Percentiles rank a stretch among this genome's conserved stretches.
Evolutionary conservation across 345 rosid genomes (phyloP).

Genomic region (Excoecaria cochinchinensis): DNA sequence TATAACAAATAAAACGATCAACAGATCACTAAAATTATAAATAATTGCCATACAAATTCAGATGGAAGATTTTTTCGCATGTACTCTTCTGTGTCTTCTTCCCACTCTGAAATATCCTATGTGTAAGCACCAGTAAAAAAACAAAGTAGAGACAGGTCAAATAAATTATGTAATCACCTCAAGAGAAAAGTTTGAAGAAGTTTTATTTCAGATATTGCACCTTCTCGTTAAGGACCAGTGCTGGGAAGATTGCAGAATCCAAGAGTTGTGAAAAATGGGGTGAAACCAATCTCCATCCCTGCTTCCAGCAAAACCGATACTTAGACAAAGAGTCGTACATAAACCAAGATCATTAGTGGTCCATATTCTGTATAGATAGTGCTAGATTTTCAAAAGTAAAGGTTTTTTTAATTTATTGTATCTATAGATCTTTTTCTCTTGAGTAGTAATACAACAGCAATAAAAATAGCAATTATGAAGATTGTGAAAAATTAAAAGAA

Average conservation of each 20-base stretch:
- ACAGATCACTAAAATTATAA: slow-evolving; percentile 10
- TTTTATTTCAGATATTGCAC: slow-evolving; percentile 32
- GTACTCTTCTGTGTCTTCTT: slow-evolving; percentile 87
- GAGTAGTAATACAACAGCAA: slow-evolving; percentile 10
- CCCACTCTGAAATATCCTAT: slow-evolving; percentile 84
- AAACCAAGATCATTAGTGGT: slow-evolving; percentile 1
- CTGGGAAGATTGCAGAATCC: slow-evolving; percentile 80
- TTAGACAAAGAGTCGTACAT: slow-evolving; percentile 9
- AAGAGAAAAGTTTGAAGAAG: slow-evolving; percentile 11
- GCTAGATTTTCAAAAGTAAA: neutral
- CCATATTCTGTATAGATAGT: slow-evolving; percentile 10
- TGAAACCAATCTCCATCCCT: slow-evolving; percentile 95
- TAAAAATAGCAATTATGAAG: neutral
- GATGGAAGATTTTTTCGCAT: slow-evolving; percentile 80
- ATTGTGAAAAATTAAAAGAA: slow-evolving; percentile 2
- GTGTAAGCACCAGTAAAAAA: slow-evolving; percentile 19
- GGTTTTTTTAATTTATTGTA: neutral
- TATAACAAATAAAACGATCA: slow-evolving; percentile 11
- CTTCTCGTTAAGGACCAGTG: slow-evolving; percentile 69
- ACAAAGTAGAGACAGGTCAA: slow-evolving; percentile 6
- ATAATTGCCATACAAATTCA: slow-evolving; percentile 56
- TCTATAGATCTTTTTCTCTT: neutral
- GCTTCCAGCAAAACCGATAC: slow-evolving; percentile 25
- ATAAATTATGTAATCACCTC: slow-evolving; percentile 8
- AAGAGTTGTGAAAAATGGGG: slow-evolving; percentile 70